Conservation (phyloP, 805 yeast genomes). For the Wickerhamiella allomyrinae region DNA sequence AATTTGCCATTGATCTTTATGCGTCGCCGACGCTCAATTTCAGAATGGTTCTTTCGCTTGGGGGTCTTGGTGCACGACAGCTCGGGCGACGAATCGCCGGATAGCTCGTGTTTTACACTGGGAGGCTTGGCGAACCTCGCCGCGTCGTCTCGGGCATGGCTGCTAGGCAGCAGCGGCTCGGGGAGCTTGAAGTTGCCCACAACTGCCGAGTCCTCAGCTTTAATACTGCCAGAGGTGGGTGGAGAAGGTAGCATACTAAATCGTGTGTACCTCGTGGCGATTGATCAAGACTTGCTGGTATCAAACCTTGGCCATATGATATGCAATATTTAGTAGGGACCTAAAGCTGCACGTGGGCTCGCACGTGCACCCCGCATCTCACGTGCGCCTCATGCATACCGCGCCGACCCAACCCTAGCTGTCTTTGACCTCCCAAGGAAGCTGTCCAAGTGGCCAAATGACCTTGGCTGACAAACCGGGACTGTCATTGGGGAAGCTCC, state of each 20-base stretch:
- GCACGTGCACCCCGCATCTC: not conserved
- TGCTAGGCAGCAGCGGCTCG: not conserved
- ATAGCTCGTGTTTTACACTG: not conserved
- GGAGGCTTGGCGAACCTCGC: too few relatives aligned
- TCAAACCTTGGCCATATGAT: too few relatives aligned
- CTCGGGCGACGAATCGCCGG: not conserved
- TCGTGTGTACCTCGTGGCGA: not conserved
- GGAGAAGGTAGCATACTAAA: not conserved
- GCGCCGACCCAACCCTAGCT: too few relatives aligned
- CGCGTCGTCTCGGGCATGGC: too few relatives aligned
- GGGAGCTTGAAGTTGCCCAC: not conserved
- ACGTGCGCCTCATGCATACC: not conserved
- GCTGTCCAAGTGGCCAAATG: too few relatives aligned
- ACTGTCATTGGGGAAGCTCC: too few relatives aligned
- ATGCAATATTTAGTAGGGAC: not conserved
- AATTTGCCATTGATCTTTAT: constrained; percentile 70
- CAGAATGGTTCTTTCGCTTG: constrained; percentile 35
- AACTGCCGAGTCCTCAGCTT: not conserved
- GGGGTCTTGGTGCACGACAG: not conserved
- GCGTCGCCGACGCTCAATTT: constrained; percentile 66
- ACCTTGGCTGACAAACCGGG: too few relatives aligned
- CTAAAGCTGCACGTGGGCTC: not conserved
- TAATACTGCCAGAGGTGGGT: not conserved
- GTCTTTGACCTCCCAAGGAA: too few relatives aligned
- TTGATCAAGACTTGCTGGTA: too few relatives aligned